Evolutionary conservation across 2,329 filamentous ascomycete genomes (phyloP).

Genomic region (Apiospora aurea): DNA sequence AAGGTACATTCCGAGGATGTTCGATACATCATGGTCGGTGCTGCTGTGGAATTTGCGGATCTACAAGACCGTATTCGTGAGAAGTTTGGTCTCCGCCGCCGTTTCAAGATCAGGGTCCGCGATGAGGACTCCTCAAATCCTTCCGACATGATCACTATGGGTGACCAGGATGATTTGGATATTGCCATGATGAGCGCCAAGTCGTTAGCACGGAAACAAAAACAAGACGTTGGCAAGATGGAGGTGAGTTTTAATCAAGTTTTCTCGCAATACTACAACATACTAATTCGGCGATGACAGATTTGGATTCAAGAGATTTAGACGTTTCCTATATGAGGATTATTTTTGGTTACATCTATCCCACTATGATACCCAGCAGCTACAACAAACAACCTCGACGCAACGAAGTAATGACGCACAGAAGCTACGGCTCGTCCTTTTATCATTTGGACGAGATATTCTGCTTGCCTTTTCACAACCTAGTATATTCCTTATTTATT

Average conservation of each 20-base stretch:
- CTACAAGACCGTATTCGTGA: slow-evolving; percentile 81
- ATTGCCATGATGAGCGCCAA: slow-evolving; percentile 79
- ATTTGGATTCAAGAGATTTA: slow-evolving; percentile 57
- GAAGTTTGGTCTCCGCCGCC: slow-evolving; percentile 81
- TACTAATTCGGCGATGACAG: slow-evolving; percentile 44
- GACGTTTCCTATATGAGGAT: slow-evolving; percentile 39
- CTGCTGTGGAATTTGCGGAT: slow-evolving; percentile 76
- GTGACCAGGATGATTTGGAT: slow-evolving; percentile 94
- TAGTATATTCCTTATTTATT: slow-evolving; percentile 6
- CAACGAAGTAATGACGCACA: slow-evolving; percentile 42
- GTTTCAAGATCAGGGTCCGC: slow-evolving; percentile 87
- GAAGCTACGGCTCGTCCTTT: slow-evolving; percentile 10
- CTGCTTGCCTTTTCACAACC: background rate
- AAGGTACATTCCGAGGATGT: slow-evolving; percentile 94
- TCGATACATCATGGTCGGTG: slow-evolving; percentile 86
- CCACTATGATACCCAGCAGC: slow-evolving; percentile 44
- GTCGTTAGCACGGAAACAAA: slow-evolving; percentile 73
- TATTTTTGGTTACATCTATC: slow-evolving; percentile 38
- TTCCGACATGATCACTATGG: slow-evolving; percentile 92
- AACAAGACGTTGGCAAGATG: slow-evolving; percentile 87
- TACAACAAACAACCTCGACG: slow-evolving; percentile 36
- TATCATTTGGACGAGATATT: slow-evolving; percentile 10
- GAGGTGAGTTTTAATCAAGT: slow-evolving; percentile 70
- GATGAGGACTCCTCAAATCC: slow-evolving; percentile 79
- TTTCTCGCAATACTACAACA: background rate